Conservation (phyloP, 768 basidiomycete species). For the Xerocomus brunneocitrinus region DNA sequence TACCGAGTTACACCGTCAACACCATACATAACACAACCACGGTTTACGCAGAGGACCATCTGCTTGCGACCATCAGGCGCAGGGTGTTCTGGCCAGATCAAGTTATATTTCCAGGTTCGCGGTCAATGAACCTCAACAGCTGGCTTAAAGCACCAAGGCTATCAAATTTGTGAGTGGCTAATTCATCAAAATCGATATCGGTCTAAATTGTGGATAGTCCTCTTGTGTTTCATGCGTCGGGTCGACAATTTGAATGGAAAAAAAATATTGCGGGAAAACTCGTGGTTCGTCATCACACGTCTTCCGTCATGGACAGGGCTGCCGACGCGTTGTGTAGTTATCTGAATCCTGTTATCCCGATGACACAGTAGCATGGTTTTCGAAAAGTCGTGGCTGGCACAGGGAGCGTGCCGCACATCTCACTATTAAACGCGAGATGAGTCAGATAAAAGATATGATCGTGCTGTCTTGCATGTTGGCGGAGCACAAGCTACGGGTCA, state of each 20-base stretch:
- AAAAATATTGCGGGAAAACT: neutral
- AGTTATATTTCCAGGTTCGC: conserved; percentile 11
- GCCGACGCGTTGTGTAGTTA: conserved; percentile 3
- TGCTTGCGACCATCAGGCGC: conserved; percentile 14
- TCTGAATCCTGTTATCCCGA: conserved; percentile 4
- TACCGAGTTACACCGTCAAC: conserved; percentile 10
- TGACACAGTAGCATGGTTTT: conserved; percentile 12
- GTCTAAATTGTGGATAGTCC: conserved; percentile 6
- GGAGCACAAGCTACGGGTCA: conserved; percentile 8
- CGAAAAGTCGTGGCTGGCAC: neutral
- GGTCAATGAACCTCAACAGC: conserved; percentile 4
- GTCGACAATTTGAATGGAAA: conserved; percentile 15
- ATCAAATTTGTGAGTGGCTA: conserved; percentile 11
- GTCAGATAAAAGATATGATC: conserved; percentile 10
- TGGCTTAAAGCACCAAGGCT: conserved; percentile 13
- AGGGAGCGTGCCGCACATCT: conserved; percentile 3
- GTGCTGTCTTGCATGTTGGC: conserved; percentile 20
- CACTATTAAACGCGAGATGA: conserved; percentile 11
- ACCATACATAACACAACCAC: conserved; percentile 5
- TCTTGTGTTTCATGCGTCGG: conserved; percentile 4
- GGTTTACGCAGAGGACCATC: neutral
- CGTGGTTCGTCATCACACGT: conserved; percentile 11
- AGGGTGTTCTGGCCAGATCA: conserved; percentile 9
- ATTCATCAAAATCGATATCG: neutral
- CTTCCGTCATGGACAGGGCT: neutral